Evolutionary conservation across 2,329 filamentous ascomycete species (phyloP), one percentile per base, ranked within the genome.

Genomic region (Zymoseptoria pseudotritici): DNA sequence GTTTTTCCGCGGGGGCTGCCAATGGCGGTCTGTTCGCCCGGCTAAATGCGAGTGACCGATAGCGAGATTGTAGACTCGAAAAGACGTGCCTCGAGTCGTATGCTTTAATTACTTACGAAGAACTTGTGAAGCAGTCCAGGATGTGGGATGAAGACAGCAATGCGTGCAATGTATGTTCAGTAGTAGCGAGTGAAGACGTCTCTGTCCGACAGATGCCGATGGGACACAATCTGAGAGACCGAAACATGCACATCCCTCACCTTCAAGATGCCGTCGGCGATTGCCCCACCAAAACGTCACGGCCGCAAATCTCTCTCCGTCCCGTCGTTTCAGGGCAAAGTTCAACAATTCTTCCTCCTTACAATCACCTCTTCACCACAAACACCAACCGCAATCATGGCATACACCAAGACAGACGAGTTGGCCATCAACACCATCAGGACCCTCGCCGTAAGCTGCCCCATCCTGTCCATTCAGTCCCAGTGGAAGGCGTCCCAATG

Each of bases 371-470:
- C 53, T 56, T 60, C 62, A 54, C 42, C 55, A 58, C 36, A 61
- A 42, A 22, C 31, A 20, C 42, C 29, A 19, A 49, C 57, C 61
- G 55, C 58, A 59, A 84, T 76, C 73, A 97, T 97, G 93, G 86
- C 86, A 78, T 97, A 89, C 85, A 83, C 84, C 77, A 89, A 97
- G 73, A 78, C 87, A 75, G 94, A 99, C 78, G 82, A 88, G 83
- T 85, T 91, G 80, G 89, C 91, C 75, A 91, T 99, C 82, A 97
- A 97, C 88, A 96, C 93, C 78, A 97, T 99, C 83, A 90, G 94
- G 78, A 80, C 91, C 75, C 86, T 99, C 72, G 92, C 94, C 77
- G 94, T 97, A 88, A 79, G 91, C 49, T 53, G 54, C 58, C 58
- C n/a, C 51, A 11, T 13, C 55, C 53, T 55, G 58, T 55, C 55